Evolutionary conservation across 768 basidiomycete genomes (phyloP).

Genomic region (Auriscalpium microsporum): DNA sequence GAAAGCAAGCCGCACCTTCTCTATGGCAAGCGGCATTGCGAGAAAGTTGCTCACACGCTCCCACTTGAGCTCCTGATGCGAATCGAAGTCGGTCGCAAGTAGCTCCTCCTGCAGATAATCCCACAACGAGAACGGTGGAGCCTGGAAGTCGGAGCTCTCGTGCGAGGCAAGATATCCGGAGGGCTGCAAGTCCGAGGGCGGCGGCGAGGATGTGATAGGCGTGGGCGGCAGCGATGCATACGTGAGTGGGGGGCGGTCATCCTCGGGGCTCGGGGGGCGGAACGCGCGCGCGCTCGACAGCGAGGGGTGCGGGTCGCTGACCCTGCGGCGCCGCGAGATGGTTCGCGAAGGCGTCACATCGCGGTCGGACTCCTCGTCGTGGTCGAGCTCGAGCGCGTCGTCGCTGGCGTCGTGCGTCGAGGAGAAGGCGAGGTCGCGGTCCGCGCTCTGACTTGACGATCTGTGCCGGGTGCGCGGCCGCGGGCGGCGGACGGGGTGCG

Average conservation of each 20-base stretch:
- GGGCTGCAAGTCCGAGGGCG: slow-evolving; percentile 2
- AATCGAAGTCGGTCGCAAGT: slow-evolving; percentile 88
- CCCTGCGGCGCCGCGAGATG: background rate
- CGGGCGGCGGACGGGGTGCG: background rate
- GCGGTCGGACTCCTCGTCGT: slow-evolving; percentile 1
- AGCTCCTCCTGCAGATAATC: slow-evolving; percentile 87
- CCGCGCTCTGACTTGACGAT: slow-evolving; percentile 9
- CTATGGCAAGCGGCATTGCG: slow-evolving; percentile 83
- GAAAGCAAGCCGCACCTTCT: slow-evolving; percentile 56
- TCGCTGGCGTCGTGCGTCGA: slow-evolving; percentile 9
- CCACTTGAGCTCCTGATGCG: slow-evolving; percentile 90
- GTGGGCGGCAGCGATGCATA: slow-evolving; percentile 73
- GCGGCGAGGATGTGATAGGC: slow-evolving; percentile 35
- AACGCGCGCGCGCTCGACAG: slow-evolving; percentile 7
- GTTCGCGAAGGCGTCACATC: slow-evolving; percentile 1
- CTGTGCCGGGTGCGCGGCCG: slow-evolving; percentile 7
- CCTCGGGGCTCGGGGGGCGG: slow-evolving; percentile 1
- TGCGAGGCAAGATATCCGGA: slow-evolving; percentile 6
- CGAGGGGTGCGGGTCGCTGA: slow-evolving; percentile 3
- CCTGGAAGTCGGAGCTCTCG: slow-evolving; percentile 14
- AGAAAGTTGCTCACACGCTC: slow-evolving; percentile 95
- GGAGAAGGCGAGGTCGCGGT: slow-evolving; percentile 8
- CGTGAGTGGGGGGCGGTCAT: slow-evolving; percentile 32
- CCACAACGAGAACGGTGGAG: slow-evolving; percentile 75
- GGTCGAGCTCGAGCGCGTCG: background rate